Evolutionary conservation across 176 grass and related monocot genomes (phyloP).

Genomic region (Sorghum bicolor): DNA sequence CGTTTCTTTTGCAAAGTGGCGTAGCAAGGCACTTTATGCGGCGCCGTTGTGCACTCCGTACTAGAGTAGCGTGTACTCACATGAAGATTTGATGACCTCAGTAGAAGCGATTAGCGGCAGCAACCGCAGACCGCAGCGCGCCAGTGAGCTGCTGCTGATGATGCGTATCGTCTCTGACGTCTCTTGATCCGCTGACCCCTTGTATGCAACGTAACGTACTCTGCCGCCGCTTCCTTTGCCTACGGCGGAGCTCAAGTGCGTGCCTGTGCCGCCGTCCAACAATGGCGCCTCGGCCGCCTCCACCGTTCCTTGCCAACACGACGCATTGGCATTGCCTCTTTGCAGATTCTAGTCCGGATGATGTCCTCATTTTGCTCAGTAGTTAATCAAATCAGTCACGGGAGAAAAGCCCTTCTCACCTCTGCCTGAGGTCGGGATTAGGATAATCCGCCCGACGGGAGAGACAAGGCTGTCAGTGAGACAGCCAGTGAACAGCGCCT

Average conservation of each 20-base stretch:
- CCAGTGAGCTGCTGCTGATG: too few species aligned
- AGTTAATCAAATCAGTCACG: conserved; percentile 19
- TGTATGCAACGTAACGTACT: too few species aligned
- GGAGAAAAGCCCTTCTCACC: not conserved
- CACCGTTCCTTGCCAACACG: not conserved
- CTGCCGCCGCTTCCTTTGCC: too few species aligned
- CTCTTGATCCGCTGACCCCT: not conserved
- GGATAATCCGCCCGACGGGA: not conserved
- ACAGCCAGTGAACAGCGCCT: not conserved
- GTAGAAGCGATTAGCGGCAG: not conserved
- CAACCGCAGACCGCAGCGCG: not conserved
- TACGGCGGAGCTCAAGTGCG: too few species aligned
- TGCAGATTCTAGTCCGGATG: not conserved
- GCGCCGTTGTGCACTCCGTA: too few species aligned
- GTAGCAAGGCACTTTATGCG: not conserved
- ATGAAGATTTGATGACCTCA: not conserved
- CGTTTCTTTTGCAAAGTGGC: not conserved
- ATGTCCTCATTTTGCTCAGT: not conserved
- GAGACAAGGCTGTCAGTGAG: conserved; percentile 17
- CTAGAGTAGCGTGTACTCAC: not conserved
- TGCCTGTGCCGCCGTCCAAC: not conserved
- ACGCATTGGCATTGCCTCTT: not conserved
- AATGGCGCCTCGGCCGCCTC: not conserved
- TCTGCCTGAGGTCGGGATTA: not conserved
- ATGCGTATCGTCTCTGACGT: not conserved